Evolutionary conservation across 1,284 basidiomycete genomes (phyloP).

Genomic region (Puccinia polysora): DNA sequence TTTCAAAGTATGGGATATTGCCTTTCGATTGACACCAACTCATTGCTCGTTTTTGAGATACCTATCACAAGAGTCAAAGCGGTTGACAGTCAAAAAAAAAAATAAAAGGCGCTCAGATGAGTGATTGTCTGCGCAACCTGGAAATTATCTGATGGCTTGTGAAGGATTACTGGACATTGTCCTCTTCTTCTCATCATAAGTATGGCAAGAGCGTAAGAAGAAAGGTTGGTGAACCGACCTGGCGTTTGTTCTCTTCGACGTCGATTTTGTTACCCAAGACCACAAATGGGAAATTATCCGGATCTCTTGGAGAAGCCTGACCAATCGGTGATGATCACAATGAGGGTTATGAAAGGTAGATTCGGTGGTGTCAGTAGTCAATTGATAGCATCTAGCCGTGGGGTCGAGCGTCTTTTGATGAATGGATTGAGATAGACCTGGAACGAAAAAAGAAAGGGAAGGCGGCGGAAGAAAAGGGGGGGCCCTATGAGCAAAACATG

Average conservation of each 20-base stretch:
- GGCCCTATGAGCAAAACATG: too few relatives aligned
- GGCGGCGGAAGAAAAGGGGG: too few relatives aligned
- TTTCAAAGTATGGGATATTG: slow-evolving; percentile 99
- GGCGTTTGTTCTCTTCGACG: slow-evolving; percentile 96
- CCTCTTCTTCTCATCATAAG: too few relatives aligned
- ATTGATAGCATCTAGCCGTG: too few relatives aligned
- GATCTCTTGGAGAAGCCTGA: slow-evolving; percentile 94
- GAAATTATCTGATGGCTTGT: too few relatives aligned
- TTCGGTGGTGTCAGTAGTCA: too few relatives aligned
- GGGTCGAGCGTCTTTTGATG: not conserved
- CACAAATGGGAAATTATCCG: slow-evolving; percentile 98
- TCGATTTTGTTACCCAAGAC: slow-evolving; percentile 99
- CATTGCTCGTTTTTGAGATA: slow-evolving; percentile 99
- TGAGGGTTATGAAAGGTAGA: not conserved
- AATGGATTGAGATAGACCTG: not conserved
- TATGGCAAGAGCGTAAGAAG: slow-evolving; percentile 10
- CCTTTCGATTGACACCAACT: slow-evolving; percentile 99
- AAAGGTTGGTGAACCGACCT: slow-evolving; percentile 60
- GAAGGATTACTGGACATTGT: too few relatives aligned
- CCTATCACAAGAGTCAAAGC: slow-evolving; percentile 57
- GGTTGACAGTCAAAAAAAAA: not conserved
- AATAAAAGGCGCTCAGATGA: slow-evolving; percentile 10
- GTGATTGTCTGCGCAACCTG: not conserved
- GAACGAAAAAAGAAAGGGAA: not conserved
- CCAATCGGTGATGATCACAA: too few relatives aligned